Conservation (phyloP, 257 asterid genomes). For the Solanum etuberosum region DNA sequence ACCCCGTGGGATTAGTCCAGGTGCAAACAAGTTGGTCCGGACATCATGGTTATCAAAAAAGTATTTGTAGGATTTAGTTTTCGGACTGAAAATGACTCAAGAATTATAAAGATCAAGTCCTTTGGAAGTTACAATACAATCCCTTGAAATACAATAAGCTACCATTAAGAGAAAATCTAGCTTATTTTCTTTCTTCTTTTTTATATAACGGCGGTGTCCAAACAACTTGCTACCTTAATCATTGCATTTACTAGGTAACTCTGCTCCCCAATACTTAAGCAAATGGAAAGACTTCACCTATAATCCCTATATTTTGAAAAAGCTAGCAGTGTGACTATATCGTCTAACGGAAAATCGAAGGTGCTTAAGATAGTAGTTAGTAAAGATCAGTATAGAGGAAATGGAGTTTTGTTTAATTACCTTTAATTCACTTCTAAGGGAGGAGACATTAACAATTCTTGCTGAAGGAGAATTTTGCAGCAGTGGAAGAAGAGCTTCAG, state of each 20-base stretch:
- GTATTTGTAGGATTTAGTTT: background rate
- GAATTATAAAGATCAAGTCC: background rate
- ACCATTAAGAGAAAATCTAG: background rate
- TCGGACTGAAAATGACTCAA: background rate
- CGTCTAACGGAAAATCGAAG: background rate
- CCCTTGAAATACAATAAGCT: background rate
- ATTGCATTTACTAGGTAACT: background rate
- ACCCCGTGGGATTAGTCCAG: background rate
- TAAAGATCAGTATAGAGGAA: background rate
- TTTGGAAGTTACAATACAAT: background rate
- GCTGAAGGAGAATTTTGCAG: constrained; percentile 47
- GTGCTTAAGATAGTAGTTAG: background rate
- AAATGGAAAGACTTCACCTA: background rate
- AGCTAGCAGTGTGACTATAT: background rate
- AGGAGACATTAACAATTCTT: constrained; percentile 52
- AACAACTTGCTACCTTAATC: background rate
- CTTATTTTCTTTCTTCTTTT: background rate
- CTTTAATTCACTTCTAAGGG: constrained; percentile 53
- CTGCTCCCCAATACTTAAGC: background rate
- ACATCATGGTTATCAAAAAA: background rate
- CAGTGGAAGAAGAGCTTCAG: constrained; percentile 68
- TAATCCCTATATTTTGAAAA: background rate
- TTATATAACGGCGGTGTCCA: background rate
- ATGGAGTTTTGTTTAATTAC: constrained; percentile 7
- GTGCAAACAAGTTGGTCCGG: background rate